These are phyloP conservation scores for Termitomyces heimii DNA, from an alignment of 768 basidiomycete genomes.

Conservation along the genomic window DNA sequence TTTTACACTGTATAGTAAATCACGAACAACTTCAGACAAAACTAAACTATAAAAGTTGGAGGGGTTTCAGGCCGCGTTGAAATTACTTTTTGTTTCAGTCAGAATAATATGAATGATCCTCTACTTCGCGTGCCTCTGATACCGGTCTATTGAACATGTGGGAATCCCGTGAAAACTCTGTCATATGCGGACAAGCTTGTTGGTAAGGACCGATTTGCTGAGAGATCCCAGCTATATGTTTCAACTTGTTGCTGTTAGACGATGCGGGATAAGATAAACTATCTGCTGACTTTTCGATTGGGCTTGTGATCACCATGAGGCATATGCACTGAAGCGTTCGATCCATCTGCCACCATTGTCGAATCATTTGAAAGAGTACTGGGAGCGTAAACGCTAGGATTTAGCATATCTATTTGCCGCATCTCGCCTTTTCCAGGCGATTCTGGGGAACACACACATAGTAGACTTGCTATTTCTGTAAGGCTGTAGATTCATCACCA, in stretches of 20 bases:
- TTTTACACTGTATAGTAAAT: background rate
- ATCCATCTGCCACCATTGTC: background rate
- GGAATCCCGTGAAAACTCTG: no score
- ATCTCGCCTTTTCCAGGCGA: background rate
- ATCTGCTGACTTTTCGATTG: background rate
- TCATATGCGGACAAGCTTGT: background rate
- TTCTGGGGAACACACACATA: background rate
- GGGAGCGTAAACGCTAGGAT: background rate
- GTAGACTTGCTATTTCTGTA: background rate
- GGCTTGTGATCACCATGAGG: background rate
- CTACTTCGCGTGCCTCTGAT: background rate
- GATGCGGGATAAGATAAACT: background rate
- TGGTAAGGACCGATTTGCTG: background rate
- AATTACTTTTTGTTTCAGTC: background rate
- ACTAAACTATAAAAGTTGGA: background rate
- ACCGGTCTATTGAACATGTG: no score
- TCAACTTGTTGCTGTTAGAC: background rate
- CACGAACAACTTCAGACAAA: no score
- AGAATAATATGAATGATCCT: background rate
- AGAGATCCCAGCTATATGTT: background rate
- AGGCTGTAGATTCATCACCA: background rate
- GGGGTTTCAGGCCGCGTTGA: background rate
- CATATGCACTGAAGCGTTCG: background rate
- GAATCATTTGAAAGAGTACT: background rate
- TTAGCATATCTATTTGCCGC: background rate